phyloP scores from a whole-genome alignment of 768 basidiomycete genomes.

The Tylopilus felleus region DNA sequence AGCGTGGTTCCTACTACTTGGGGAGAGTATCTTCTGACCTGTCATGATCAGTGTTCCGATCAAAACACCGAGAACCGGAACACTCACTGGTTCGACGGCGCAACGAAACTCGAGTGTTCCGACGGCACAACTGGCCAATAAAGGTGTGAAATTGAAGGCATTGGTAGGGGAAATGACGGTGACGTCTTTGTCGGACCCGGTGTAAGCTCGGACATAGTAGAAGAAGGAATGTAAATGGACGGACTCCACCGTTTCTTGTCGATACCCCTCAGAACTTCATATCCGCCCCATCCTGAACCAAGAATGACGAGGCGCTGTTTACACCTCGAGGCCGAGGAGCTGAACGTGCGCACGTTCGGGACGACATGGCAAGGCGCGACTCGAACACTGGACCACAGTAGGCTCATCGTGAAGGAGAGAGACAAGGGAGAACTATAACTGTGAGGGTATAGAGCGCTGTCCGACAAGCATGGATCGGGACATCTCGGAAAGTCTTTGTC shows the following conservation, averaged over 20 bases:
- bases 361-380: background rate
- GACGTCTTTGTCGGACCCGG: slow-evolving; percentile 46
- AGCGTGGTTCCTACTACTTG: slow-evolving; percentile 42
- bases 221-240: slow-evolving; percentile 17
- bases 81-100: slow-evolving; percentile 72
- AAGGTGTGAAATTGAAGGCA: slow-evolving; percentile 41
- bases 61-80: background rate
- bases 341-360: slow-evolving; percentile 34
- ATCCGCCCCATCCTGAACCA: slow-evolving; percentile 79
- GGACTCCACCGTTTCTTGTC: slow-evolving; percentile 72
- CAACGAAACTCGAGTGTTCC: slow-evolving; percentile 83
- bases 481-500: slow-evolving; percentile 16
- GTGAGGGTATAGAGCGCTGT: background rate
- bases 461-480: slow-evolving; percentile 2
- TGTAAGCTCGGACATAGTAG: slow-evolving; percentile 1
- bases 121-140: slow-evolving; percentile 59
- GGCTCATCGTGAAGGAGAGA: slow-evolving; percentile 10
- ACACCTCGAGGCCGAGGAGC: slow-evolving; percentile 31
- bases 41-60: slow-evolving; percentile 5
- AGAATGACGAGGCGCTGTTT: slow-evolving; percentile 58
- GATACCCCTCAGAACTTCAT: slow-evolving; percentile 60
- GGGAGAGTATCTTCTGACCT: slow-evolving; percentile 58
- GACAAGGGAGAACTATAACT: background rate
- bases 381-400: slow-evolving; percentile 10
- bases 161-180: slow-evolving; percentile 61